These are phyloP conservation scores for Cladosporium sphaerospermum DNA, from an alignment of 2,329 filamentous ascomycete genomes.

Conservation along the genomic window DNA sequence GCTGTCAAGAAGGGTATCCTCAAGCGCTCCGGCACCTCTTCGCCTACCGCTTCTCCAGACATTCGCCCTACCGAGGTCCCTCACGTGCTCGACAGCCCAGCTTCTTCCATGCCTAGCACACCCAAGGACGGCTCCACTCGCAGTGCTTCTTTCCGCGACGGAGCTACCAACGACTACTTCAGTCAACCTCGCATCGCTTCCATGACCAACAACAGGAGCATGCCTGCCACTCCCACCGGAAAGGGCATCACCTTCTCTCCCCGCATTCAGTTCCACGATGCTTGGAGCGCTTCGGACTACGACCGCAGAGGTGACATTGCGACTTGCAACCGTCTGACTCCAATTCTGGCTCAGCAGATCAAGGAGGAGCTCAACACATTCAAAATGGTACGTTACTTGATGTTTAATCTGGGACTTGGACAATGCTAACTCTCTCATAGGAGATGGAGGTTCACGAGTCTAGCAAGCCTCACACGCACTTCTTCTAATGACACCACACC, in stretches of 20 bases:
- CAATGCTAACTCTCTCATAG: slow-evolving; percentile 49
- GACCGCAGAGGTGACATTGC: slow-evolving; percentile 93
- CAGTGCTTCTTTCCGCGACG: slow-evolving; percentile 42
- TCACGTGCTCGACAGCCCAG: slow-evolving; percentile 67
- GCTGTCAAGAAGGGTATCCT: slow-evolving; percentile 93
- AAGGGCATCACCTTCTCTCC: slow-evolving; percentile 74
- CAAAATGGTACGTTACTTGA: slow-evolving; percentile 74
- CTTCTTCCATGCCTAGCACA: slow-evolving; percentile 80
- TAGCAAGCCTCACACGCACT: slow-evolving; percentile 99
- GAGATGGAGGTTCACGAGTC: slow-evolving; percentile 99
- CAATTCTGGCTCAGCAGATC: slow-evolving; percentile 96
- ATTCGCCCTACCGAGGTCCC: slow-evolving; percentile 60
- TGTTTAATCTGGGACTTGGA: background rate
- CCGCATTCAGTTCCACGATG: slow-evolving; percentile 90
- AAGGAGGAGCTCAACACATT: slow-evolving; percentile 99
- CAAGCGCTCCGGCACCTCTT: slow-evolving; percentile 65
- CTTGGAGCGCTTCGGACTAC: slow-evolving; percentile 92
- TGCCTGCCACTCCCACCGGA: slow-evolving; percentile 69
- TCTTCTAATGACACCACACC: slow-evolving; percentile 65
- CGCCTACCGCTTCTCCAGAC: slow-evolving; percentile 63
- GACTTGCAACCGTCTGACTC: slow-evolving; percentile 94
- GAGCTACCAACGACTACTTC: slow-evolving; percentile 86
- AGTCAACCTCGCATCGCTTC: slow-evolving; percentile 58
- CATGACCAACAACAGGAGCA: slow-evolving; percentile 66
- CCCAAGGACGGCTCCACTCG: slow-evolving; percentile 64